These are phyloP conservation scores for Backusella psychrophila DNA, from an alignment of 192 early-diverging fungal genomes.

Conservation along the genomic window DNA sequence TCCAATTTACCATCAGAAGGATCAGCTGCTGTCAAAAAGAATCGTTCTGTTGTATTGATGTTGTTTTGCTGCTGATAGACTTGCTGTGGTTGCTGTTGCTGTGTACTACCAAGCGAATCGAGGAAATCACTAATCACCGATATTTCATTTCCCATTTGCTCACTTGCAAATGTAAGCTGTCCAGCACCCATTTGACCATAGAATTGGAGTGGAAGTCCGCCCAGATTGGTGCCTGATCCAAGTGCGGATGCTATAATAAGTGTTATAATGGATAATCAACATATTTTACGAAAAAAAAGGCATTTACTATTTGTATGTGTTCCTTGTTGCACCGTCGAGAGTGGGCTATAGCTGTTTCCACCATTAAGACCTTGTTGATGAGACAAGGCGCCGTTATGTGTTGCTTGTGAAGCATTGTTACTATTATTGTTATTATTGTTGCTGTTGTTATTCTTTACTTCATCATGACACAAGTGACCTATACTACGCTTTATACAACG, in stretches of 20 bases:
- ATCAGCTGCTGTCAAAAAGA: constrained; percentile 91
- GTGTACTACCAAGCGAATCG: constrained; percentile 44
- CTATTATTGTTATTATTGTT: constrained; percentile 8
- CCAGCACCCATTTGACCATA: constrained; percentile 41
- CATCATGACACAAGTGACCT: constrained; percentile 91
- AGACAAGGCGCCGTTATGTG: not conserved
- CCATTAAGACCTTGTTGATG: constrained; percentile 12
- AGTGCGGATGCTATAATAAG: not conserved
- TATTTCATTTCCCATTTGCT: constrained; percentile 79
- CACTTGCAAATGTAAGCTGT: constrained; percentile 75
- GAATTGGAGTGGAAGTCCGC: constrained; percentile 31
- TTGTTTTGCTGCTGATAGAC: not conserved
- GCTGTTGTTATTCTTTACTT: constrained; percentile 52
- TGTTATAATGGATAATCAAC: not conserved
- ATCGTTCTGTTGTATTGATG: constrained; percentile 58
- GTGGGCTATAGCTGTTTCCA: not conserved
- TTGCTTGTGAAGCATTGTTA: not conserved
- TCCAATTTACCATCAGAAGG: constrained; percentile 83
- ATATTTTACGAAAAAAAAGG: not conserved
- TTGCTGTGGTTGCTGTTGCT: constrained; percentile 8
- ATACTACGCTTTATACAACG: constrained; percentile 95
- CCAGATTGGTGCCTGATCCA: constrained; percentile 25
- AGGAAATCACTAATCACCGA: constrained; percentile 70
- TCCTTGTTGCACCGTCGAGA: not conserved
- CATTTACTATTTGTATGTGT: not conserved